Percentiles rank a stretch among this genome's conserved stretches.
Conservation (phyloP, 1,284 basidiomycete species). For the Inonotus obliquus region DNA sequence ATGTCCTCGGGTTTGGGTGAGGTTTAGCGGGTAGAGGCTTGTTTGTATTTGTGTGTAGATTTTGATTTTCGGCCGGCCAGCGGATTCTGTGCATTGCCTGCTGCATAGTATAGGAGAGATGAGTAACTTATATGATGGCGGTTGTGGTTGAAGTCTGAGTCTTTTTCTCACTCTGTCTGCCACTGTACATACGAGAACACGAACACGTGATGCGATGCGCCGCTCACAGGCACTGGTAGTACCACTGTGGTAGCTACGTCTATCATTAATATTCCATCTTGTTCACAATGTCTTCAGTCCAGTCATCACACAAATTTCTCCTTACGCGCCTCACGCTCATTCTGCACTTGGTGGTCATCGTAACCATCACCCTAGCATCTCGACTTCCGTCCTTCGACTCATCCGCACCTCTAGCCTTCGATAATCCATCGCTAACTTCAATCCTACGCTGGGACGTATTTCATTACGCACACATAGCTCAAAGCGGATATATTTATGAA, state of each 20-base stretch:
- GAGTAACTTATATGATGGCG: too few relatives aligned
- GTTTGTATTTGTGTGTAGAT: not conserved
- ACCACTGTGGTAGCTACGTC: too few relatives aligned
- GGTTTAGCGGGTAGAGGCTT: not conserved
- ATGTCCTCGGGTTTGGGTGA: not conserved
- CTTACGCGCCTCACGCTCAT: conserved; percentile 22
- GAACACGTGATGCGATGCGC: too few relatives aligned
- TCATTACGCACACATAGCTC: conserved; percentile 71
- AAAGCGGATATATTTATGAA: conserved; percentile 68
- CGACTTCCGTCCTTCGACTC: conserved; percentile 40
- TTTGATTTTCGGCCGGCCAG: not conserved
- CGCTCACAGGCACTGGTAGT: too few relatives aligned
- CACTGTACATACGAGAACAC: too few relatives aligned
- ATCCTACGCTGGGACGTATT: conserved; percentile 87
- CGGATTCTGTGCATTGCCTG: not conserved
- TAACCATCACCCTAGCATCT: conserved; percentile 28
- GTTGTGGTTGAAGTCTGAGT: too few relatives aligned
- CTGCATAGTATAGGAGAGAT: not conserved
- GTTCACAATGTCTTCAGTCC: not conserved
- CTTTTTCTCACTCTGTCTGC: too few relatives aligned
- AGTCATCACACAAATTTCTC: conserved; percentile 8
- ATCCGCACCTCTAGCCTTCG: conserved; percentile 36
- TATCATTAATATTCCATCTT: too few relatives aligned
- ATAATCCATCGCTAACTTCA: conserved; percentile 21
- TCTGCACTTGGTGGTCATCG: conserved; percentile 31